Evolutionary conservation across 805 yeast genomes (phyloP).

Genomic region (Starmera dryadoides): DNA sequence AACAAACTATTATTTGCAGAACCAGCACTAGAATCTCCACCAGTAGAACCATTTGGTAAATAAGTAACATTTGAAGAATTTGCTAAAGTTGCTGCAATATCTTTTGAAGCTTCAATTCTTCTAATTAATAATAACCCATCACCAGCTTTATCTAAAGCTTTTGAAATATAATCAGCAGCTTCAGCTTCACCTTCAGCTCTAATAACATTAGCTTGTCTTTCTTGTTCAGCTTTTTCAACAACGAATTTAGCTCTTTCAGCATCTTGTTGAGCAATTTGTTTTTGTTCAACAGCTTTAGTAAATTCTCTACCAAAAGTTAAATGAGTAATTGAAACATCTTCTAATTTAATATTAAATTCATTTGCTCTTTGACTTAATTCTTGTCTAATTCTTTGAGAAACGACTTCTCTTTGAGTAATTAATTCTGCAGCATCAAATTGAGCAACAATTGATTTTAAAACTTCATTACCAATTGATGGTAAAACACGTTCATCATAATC

Average conservation of each 20-base stretch:
- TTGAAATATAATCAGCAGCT: constrained; percentile 91
- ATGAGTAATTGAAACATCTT: constrained; percentile 96
- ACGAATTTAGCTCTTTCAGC: constrained; percentile 93
- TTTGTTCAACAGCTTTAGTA: constrained; percentile 97
- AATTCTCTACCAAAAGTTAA: constrained; percentile 95
- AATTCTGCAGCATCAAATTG: constrained; percentile 95
- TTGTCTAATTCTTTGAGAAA: constrained; percentile 78
- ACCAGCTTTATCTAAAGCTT: constrained; percentile 89
- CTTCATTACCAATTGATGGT: constrained; percentile 91
- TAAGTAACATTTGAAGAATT: constrained; percentile 80
- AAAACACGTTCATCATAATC: constrained; percentile 94
- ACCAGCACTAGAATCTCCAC: constrained; percentile 31
- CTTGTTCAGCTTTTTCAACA: constrained; percentile 96
- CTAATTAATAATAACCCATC: constrained; percentile 91
- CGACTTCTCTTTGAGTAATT: constrained; percentile 95
- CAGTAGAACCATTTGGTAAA: constrained; percentile 51
- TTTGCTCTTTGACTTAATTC: constrained; percentile 77
- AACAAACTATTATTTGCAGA: constrained; percentile 46
- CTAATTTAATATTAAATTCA: constrained; percentile 86
- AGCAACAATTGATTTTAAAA: constrained; percentile 82
- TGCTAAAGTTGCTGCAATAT: constrained; percentile 85
- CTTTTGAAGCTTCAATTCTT: constrained; percentile 94
- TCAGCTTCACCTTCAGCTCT: constrained; percentile 99
- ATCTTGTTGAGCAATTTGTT: constrained; percentile 98
- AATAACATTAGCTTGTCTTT: constrained; percentile 87